Percentiles rank a stretch among this genome's conserved stretches.
phyloP scores from a whole-genome alignment of 2,329 filamentous ascomycete genomes.

The Neonectria ditissima region DNA sequence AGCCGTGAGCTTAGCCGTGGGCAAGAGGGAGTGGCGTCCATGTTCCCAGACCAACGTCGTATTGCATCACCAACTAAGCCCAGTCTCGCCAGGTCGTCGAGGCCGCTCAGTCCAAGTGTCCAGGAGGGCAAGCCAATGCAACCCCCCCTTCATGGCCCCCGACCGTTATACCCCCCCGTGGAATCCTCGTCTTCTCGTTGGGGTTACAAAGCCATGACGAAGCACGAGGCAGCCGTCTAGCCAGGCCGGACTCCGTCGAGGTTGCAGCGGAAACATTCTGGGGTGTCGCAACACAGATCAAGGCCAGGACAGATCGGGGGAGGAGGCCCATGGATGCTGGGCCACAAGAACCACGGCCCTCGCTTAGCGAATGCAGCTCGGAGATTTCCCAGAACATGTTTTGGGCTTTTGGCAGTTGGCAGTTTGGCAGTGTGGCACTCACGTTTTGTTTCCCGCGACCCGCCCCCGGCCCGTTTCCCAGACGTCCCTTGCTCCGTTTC shows the following conservation, averaged over 20 bases:
- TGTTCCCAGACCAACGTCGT: constrained; percentile 39
- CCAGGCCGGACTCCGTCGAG: constrained; percentile 23
- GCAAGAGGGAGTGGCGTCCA: constrained; percentile 27
- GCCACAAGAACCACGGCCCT: constrained; percentile 16
- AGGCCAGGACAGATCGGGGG: constrained; percentile 38
- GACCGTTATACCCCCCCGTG: constrained; percentile 37
- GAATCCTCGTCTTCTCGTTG: constrained; percentile 21
- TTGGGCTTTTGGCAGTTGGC: constrained; percentile 19
- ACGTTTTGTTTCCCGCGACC: constrained; percentile 21
- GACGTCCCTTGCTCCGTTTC: not conserved
- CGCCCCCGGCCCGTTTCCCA: constrained; percentile 28
- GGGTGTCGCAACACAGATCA: constrained; percentile 34
- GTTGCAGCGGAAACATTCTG: constrained; percentile 31
- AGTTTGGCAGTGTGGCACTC: not conserved
- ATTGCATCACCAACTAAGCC: constrained; percentile 40
- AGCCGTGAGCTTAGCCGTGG: constrained; percentile 37
- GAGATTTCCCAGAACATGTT: constrained; percentile 43
- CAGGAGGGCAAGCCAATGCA: constrained; percentile 37
- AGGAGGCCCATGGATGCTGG: constrained; percentile 3
- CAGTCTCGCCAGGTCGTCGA: constrained; percentile 28
- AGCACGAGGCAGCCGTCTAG: constrained; percentile 18
- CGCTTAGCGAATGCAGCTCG: constrained; percentile 43
- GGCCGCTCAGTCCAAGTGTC: constrained; percentile 22
- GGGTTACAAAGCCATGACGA: constrained; percentile 45
- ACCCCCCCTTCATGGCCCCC: constrained; percentile 29